Evolutionary conservation across 2,329 filamentous ascomycete species (phyloP).

Genomic region (Diaporthe sp.): DNA sequence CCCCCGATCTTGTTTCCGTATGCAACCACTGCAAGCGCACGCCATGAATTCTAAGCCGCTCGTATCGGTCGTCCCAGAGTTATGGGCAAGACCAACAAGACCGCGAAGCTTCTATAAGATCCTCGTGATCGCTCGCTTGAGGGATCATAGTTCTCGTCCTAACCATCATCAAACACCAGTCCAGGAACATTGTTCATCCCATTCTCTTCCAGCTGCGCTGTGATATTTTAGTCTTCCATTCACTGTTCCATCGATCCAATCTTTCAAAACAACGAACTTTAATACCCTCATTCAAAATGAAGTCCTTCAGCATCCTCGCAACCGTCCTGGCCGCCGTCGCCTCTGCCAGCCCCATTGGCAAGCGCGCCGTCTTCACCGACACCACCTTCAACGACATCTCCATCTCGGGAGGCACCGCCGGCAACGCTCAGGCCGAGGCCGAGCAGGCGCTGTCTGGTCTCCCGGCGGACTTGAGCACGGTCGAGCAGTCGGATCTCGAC

Average conservation of each 20-base stretch:
- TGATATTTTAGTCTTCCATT: conserved; percentile 40
- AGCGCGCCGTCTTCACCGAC: conserved; percentile 47
- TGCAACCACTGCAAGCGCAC: conserved; percentile 4
- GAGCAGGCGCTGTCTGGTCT: conserved; percentile 49
- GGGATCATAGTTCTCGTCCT: background rate
- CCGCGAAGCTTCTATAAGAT: conserved; percentile 35
- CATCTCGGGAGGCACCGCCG: conserved; percentile 53
- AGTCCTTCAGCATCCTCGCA: conserved; percentile 46
- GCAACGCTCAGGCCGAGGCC: conserved; percentile 52
- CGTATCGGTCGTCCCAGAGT: background rate
- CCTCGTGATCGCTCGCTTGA: conserved; percentile 27
- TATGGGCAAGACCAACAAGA: background rate
- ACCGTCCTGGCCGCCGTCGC: conserved; percentile 43
- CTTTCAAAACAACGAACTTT: conserved; percentile 2
- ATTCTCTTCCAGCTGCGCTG: conserved; percentile 38
- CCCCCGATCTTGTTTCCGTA: conserved; percentile 26
- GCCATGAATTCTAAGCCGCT: conserved; percentile 12
- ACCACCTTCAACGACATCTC: conserved; percentile 54
- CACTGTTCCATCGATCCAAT: conserved; percentile 29
- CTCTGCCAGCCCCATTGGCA: conserved; percentile 39
- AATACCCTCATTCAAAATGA: conserved; percentile 45
- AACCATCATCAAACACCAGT: conserved; percentile 1
- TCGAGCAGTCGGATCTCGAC: conserved; percentile 56
- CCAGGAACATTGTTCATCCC: conserved; percentile 28
- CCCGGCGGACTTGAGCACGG: conserved; percentile 53